These are phyloP conservation scores for Kitagawia praeruptora DNA, from an alignment of 129 eudicot species.

Conservation along the genomic window DNA sequence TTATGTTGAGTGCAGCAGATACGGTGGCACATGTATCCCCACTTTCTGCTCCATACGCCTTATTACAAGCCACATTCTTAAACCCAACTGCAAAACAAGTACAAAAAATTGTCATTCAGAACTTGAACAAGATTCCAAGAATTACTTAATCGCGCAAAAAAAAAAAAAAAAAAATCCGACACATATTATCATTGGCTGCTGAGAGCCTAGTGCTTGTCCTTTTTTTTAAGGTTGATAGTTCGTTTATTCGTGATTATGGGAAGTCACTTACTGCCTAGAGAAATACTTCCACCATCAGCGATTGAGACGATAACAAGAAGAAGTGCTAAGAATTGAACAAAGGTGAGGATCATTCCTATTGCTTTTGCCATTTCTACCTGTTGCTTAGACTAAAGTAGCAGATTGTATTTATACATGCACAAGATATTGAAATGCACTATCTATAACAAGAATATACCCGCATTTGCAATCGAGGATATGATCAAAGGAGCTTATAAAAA, in stretches of 20 bases:
- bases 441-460: neutral
- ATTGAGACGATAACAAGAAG: conserved; percentile 12
- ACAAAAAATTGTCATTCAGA: neutral
- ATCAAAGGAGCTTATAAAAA: neutral
- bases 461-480: neutral
- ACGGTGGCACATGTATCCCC: conserved; percentile 11
- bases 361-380: conserved; percentile 20
- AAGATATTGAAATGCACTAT: neutral
- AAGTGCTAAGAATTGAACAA: conserved; percentile 13
- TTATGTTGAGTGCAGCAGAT: neutral
- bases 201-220: neutral
- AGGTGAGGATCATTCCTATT: conserved; percentile 7
- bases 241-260: no score
- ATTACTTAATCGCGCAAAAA: neutral
- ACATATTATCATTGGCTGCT: neutral
- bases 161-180: neutral
- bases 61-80: neutral
- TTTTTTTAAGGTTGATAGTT: no score
- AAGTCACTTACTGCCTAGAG: conserved; percentile 6
- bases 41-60: conserved; percentile 3
- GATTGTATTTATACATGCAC: neutral
- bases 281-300: conserved; percentile 14
- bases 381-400: neutral
- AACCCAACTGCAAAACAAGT: neutral
- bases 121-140: neutral